Conservation (phyloP, 2,329 filamentous ascomycete genomes). For the Grosmannia huntii region DNA sequence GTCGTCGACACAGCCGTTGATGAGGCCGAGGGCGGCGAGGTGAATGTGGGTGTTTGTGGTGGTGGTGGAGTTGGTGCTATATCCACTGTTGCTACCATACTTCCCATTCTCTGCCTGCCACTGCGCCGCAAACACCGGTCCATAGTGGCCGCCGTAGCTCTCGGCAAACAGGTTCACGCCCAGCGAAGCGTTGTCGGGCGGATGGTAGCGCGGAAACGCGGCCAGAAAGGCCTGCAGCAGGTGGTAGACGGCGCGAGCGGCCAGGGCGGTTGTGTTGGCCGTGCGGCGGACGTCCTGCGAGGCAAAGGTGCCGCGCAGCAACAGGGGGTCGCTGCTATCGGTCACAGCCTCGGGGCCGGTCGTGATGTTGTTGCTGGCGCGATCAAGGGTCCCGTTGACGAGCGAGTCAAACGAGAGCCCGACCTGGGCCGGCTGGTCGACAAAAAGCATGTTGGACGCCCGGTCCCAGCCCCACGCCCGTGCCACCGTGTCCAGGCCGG, state of each 20-base stretch:
- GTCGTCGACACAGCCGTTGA: constrained; percentile 59
- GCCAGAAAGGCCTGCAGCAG: constrained; percentile 49
- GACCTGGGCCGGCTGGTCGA: constrained; percentile 57
- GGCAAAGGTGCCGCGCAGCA: constrained; percentile 54
- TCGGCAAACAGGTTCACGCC: constrained; percentile 56
- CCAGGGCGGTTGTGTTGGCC: constrained; percentile 41
- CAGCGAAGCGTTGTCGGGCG: constrained; percentile 31
- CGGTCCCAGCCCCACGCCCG: constrained; percentile 55
- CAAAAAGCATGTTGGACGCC: constrained; percentile 40
- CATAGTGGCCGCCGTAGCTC: constrained; percentile 60
- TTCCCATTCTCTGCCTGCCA: constrained; percentile 48
- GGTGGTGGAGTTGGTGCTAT: constrained; percentile 27
- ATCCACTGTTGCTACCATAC: background rate
- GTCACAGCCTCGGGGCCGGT: constrained; percentile 23
- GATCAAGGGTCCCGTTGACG: constrained; percentile 45
- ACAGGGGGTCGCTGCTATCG: constrained; percentile 15
- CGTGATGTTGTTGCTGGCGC: constrained; percentile 27
- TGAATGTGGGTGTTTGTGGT: constrained; percentile 33
- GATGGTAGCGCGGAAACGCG: constrained; percentile 45
- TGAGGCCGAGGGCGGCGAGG: constrained; percentile 51
- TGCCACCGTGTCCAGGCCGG: constrained; percentile 40
- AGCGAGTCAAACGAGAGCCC: constrained; percentile 54
- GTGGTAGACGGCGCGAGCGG: constrained; percentile 51
- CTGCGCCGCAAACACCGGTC: constrained; percentile 46
- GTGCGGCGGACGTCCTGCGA: constrained; percentile 35